Percentiles rank a stretch among this genome's conserved stretches.
These are phyloP conservation scores for Solanum hybrid DNA, from an alignment of 305 asterid species.

Conservation along the genomic window DNA sequence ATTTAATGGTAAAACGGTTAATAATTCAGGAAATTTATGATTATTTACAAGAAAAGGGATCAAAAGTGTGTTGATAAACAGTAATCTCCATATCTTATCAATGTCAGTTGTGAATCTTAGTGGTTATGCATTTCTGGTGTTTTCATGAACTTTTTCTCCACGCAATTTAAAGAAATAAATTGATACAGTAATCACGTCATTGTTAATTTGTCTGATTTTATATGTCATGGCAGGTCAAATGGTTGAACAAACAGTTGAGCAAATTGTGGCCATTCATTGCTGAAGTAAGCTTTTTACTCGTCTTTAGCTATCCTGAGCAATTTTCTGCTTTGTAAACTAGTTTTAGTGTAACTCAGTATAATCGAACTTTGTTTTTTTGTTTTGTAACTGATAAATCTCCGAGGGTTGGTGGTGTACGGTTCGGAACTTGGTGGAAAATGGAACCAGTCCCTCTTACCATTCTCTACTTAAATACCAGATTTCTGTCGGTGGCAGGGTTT, in stretches of 20 bases:
- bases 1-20: background rate
- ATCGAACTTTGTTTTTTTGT: background rate
- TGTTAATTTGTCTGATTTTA: conserved; percentile 1
- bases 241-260: conserved; percentile 82
- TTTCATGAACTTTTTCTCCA: background rate
- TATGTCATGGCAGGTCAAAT: conserved; percentile 62
- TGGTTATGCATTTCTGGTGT: background rate
- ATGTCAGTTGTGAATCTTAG: background rate
- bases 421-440: background rate
- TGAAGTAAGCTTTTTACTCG: conserved; percentile 61
- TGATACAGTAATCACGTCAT: background rate
- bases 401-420: background rate
- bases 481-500: background rate
- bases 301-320: background rate
- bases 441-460: background rate
- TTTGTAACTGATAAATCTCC: background rate
- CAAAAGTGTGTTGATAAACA: background rate
- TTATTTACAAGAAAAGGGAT: background rate
- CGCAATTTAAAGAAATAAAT: background rate
- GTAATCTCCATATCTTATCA: background rate
- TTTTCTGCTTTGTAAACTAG: background rate
- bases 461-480: background rate
- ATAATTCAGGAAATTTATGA: background rate
- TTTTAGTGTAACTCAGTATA: background rate
- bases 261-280: conserved; percentile 97